These are phyloP conservation scores for Argentina anserina DNA, from an alignment of 306 rosid genomes.

Conservation along the genomic window DNA sequence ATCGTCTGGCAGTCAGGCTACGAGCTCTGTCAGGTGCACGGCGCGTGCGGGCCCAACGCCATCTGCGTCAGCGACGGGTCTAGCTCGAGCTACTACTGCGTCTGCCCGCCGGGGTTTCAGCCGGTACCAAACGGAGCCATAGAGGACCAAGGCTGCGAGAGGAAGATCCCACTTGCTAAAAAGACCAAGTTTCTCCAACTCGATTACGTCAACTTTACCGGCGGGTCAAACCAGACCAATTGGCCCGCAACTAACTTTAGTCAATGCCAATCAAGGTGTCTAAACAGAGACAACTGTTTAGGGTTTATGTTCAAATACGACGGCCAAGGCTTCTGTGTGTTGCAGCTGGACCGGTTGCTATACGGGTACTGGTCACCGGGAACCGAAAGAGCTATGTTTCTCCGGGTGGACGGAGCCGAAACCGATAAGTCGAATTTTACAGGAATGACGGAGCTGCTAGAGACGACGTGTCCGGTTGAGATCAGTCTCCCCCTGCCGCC, in stretches of 20 bases:
- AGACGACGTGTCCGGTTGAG: slow-evolving; percentile 68
- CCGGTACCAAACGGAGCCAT: slow-evolving; percentile 10
- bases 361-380: slow-evolving; percentile 88
- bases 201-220: slow-evolving; percentile 66
- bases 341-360: slow-evolving; percentile 21
- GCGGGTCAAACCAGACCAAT: not conserved
- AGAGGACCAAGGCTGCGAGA: slow-evolving; percentile 41
- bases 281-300: slow-evolving; percentile 24
- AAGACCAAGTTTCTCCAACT: slow-evolving; percentile 41
- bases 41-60: slow-evolving; percentile 58
- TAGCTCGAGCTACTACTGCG: slow-evolving; percentile 32
- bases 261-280: slow-evolving; percentile 46
- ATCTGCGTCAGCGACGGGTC: slow-evolving; percentile 46
- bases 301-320: slow-evolving; percentile 65
- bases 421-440: slow-evolving; percentile 43
- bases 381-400: slow-evolving; percentile 45
- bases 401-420: slow-evolving; percentile 52
- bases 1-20: slow-evolving; percentile 53
- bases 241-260: slow-evolving; percentile 29
- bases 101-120: slow-evolving; percentile 65
- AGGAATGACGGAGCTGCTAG: slow-evolving; percentile 60
- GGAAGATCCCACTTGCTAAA: slow-evolving; percentile 26
- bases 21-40: slow-evolving; percentile 46
- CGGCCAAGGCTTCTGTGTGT: slow-evolving; percentile 45
- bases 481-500: slow-evolving; percentile 71